A percentile compares a stretch with the other conserved stretches of the same genome.
phyloP scores from a whole-genome alignment of 352 stramenopile genomes.

The Phytophthora capsici region DNA sequence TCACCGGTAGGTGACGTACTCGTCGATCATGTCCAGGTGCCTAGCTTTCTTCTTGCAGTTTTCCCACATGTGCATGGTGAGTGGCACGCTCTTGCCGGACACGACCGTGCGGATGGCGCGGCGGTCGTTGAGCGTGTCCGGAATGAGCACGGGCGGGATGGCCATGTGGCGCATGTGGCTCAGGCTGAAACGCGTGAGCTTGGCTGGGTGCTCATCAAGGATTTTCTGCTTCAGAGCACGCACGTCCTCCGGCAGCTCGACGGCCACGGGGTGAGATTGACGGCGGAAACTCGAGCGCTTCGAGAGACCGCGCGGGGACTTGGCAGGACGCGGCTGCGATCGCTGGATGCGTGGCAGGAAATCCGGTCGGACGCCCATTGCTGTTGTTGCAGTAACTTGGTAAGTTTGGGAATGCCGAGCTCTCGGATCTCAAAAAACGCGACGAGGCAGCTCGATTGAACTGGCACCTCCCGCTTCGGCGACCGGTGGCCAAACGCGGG shows the following conservation, averaged over 20 bases:
- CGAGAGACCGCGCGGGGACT: slow-evolving; percentile 31
- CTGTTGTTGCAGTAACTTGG: slow-evolving; percentile 14
- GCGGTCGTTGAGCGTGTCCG: slow-evolving; percentile 40
- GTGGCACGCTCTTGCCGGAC: slow-evolving; percentile 52
- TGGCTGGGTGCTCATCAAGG: slow-evolving; percentile 46
- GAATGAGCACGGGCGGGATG: slow-evolving; percentile 59
- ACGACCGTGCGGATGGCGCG: slow-evolving; percentile 47
- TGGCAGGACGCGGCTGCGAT: slow-evolving; percentile 25
- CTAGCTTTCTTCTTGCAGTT: slow-evolving; percentile 49
- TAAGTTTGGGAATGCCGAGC: slow-evolving; percentile 37
- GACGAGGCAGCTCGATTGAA: slow-evolving; percentile 40
- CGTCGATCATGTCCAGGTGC: slow-evolving; percentile 57
- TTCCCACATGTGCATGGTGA: slow-evolving; percentile 56
- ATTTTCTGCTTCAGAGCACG: slow-evolving; percentile 58
- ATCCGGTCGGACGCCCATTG: slow-evolving; percentile 39
- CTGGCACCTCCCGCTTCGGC: not conserved
- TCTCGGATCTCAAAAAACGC: slow-evolving; percentile 33
- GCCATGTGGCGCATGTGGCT: slow-evolving; percentile 54
- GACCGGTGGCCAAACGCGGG: slow-evolving; percentile 6
- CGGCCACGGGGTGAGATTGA: slow-evolving; percentile 12
- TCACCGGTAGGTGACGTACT: slow-evolving; percentile 54
- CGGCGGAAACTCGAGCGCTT: slow-evolving; percentile 37
- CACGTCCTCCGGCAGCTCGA: slow-evolving; percentile 48
- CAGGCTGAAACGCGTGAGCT: slow-evolving; percentile 59
- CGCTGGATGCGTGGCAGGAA: slow-evolving; percentile 31